Evolutionary conservation across 306 rosid species (phyloP).

Genomic region (Vicia faba): DNA sequence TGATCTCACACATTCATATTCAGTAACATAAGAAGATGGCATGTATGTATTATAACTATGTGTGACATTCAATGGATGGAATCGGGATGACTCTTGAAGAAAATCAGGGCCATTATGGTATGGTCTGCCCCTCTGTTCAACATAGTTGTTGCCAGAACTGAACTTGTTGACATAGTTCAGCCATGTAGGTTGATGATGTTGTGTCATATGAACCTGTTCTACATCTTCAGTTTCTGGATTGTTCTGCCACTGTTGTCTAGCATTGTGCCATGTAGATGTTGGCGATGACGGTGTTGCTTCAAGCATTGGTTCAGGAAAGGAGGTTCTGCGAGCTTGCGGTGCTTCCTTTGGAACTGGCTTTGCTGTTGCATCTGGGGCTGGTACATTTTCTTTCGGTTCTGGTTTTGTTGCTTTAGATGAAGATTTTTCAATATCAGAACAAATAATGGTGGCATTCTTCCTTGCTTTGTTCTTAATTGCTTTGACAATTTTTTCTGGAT

Average conservation of each 20-base stretch:
- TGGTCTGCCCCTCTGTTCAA: conserved; percentile 41
- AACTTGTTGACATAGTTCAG: conserved; percentile 44
- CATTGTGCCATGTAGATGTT: conserved; percentile 36
- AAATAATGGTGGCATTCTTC: conserved; percentile 73
- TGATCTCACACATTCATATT: conserved; percentile 62
- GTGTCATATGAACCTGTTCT: conserved; percentile 51
- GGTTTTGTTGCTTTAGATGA: conserved; percentile 38
- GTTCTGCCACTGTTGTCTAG: conserved; percentile 39
- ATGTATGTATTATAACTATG: conserved; percentile 69
- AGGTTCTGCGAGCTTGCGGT: conserved; percentile 12
- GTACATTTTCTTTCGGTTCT: conserved; percentile 31
- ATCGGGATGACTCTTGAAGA: conserved; percentile 31
- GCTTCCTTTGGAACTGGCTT: neutral
- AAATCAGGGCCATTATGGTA: conserved; percentile 45
- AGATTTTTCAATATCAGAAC: conserved; percentile 51
- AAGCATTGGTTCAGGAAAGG: conserved; percentile 29
- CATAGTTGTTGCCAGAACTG: conserved; percentile 39
- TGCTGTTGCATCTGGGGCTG: neutral
- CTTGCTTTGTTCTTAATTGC: conserved; percentile 84
- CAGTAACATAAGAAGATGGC: conserved; percentile 63
- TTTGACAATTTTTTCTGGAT: conserved; percentile 70
- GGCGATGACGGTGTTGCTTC: conserved; percentile 36
- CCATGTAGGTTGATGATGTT: conserved; percentile 45
- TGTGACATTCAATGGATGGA: conserved; percentile 46
- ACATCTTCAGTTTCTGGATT: conserved; percentile 38